These are phyloP conservation scores for Lentinula detonsa DNA, from an alignment of 768 basidiomycete species.

Conservation along the genomic window DNA sequence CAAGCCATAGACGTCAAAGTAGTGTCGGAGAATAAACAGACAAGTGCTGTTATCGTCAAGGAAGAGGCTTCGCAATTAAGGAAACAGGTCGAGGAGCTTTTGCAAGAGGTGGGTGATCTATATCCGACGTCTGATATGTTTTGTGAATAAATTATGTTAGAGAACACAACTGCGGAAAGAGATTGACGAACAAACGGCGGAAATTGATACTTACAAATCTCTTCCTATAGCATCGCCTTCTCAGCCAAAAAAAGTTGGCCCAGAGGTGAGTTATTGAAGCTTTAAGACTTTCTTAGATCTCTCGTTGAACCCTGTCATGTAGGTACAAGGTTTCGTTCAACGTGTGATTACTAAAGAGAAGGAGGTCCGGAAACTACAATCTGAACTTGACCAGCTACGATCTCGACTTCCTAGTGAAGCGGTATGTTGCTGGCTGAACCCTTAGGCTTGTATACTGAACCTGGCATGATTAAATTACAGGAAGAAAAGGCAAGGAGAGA, in stretches of 20 bases:
- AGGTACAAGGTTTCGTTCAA: slow-evolving; percentile 75
- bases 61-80: slow-evolving; percentile 60
- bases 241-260: slow-evolving; percentile 31
- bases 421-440: slow-evolving; percentile 32
- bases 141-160: slow-evolving; percentile 23
- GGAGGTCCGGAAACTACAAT: slow-evolving; percentile 68
- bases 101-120: slow-evolving; percentile 50
- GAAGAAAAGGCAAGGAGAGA: slow-evolving; percentile 73
- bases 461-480: slow-evolving; percentile 23
- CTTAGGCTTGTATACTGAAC: background rate
- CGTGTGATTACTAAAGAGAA: slow-evolving; percentile 83
- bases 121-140: background rate
- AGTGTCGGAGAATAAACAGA: slow-evolving; percentile 27
- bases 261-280: slow-evolving; percentile 45
- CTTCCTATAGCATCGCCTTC: slow-evolving; percentile 32
- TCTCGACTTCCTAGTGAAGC: slow-evolving; percentile 53
- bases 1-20: slow-evolving; percentile 51
- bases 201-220: slow-evolving; percentile 59
- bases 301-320: background rate
- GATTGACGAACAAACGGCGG: slow-evolving; percentile 58
- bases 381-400: slow-evolving; percentile 61
- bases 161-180: slow-evolving; percentile 45
- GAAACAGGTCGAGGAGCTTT: slow-evolving; percentile 54
- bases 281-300: background rate
- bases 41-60: slow-evolving; percentile 42